Conservation (phyloP, 202 grass and related monocot species). For the Tripidium arundinaceum region DNA sequence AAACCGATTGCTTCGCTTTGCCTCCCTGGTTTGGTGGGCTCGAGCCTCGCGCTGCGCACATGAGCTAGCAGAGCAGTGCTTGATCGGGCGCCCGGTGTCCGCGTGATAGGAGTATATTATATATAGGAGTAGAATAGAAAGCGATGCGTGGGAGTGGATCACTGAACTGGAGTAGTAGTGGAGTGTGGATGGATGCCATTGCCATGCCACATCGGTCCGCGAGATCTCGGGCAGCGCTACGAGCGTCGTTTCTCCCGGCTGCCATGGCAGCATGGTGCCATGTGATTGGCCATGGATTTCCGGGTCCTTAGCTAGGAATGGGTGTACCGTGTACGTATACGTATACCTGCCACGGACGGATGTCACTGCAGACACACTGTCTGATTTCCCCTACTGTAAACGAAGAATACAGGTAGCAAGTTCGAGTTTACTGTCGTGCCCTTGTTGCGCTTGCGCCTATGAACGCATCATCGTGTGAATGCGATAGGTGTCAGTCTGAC, state of each 20-base stretch:
- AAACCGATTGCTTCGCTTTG: background rate
- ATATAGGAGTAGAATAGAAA: background rate
- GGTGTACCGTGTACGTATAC: background rate
- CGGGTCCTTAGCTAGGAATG: constrained; percentile 14
- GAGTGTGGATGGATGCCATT: background rate
- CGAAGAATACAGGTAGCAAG: too few species aligned
- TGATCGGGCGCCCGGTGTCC: background rate
- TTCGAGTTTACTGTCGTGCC: too few species aligned
- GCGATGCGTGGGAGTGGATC: background rate
- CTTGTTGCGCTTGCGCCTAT: too few species aligned
- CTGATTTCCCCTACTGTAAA: too few species aligned
- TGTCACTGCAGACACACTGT: too few species aligned
- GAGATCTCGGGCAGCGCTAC: constrained; percentile 23
- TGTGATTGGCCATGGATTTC: constrained; percentile 43
- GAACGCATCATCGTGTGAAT: too few species aligned
- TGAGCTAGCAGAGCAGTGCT: constrained; percentile 7
- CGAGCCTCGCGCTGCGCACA: constrained; percentile 22
- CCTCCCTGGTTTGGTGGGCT: background rate
- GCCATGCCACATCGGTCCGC: constrained; percentile 14
- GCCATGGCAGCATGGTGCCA: constrained; percentile 29
- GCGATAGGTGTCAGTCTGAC: background rate
- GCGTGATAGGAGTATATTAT: background rate
- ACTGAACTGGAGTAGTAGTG: background rate
- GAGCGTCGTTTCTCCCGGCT: constrained; percentile 20
- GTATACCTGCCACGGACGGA: background rate